Conservation (phyloP, 75 land plant genomes). For the Larix kaempferi region DNA sequence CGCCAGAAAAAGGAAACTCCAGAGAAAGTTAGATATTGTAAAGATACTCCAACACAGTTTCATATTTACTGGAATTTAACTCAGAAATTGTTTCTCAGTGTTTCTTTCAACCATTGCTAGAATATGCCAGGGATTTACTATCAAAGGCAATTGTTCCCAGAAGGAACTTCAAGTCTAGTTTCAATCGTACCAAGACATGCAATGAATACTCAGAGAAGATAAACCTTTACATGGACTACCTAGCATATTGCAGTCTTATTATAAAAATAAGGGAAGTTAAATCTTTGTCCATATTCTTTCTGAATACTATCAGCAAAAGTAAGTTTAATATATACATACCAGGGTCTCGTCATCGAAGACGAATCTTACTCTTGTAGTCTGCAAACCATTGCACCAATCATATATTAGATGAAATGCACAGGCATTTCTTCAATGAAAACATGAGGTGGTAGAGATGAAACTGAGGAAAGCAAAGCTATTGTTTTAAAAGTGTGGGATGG, state of each 20-base stretch:
- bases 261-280: not conserved
- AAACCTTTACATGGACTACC: not conserved
- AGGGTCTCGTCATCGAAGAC: conserved; percentile 89
- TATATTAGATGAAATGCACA: conserved; percentile 5
- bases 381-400: conserved; percentile 20
- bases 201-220: not conserved
- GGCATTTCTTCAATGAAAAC: not conserved
- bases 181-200: not conserved
- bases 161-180: not conserved
- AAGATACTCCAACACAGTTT: not conserved
- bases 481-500: not conserved
- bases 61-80: not conserved
- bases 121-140: not conserved
- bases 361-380: conserved; percentile 86
- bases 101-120: conserved; percentile 4
- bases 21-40: not conserved
- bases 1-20: not conserved
- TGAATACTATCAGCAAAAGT: not conserved
- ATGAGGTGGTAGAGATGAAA: not conserved
- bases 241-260: not conserved
- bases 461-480: not conserved
- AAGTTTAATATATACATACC: conserved; percentile 51
- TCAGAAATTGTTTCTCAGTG: not conserved
- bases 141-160: not conserved
- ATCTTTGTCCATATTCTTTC: not conserved